Evolutionary conservation across 2,329 filamentous ascomycete genomes (phyloP), one percentile per base, ranked within the genome.

Genomic region (Cladophialophora yegresii): DNA sequence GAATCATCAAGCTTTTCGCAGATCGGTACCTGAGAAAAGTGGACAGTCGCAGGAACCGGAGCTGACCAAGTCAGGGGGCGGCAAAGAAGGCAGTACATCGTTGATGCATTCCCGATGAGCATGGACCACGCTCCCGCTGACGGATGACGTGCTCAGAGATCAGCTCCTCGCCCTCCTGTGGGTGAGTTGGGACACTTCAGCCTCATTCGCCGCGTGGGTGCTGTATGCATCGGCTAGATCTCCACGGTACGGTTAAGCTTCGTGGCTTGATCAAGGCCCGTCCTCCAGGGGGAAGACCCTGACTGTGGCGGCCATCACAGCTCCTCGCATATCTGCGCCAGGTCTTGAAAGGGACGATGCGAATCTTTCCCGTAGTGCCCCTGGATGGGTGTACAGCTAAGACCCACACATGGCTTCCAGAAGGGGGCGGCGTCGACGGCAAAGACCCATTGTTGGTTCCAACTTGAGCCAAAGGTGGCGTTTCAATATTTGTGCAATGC

Each of bases 351-450:
- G 53, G 57, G 49, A 78, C 82, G 1, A 78, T 87, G 4, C 77
- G 77, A 16, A 70, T 78, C 0, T 77, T 76, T 56, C 76, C 77
- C 3, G 75, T 77, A 0, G 77, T 79, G 1, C 77, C 76, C 0
- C 68, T 70, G 10, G 78, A 78, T 2, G 67, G 76, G 56, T 77
- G 78, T 10, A 73, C 76, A 67, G 69, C 77, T 20, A 69, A 77
- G 16, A 73, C 73, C 43, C 74, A 78, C 64, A 78, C 76, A 2
- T 75, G 80, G 0, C 75, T 84, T 2, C 83, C 82, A 40, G 72
- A 78, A 40, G 78, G 82, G 64, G 79, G 83, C 68, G 77, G 84
- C 8, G 70, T 79, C 30, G 78, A 81, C 62, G 77, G 79, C 43
- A 75, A 73, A 51, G 73, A 74, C 0, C 82, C 83, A 1, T 69